phyloP scores from a whole-genome alignment of 1,284 basidiomycete genomes.

The Ustilago nuda region DNA sequence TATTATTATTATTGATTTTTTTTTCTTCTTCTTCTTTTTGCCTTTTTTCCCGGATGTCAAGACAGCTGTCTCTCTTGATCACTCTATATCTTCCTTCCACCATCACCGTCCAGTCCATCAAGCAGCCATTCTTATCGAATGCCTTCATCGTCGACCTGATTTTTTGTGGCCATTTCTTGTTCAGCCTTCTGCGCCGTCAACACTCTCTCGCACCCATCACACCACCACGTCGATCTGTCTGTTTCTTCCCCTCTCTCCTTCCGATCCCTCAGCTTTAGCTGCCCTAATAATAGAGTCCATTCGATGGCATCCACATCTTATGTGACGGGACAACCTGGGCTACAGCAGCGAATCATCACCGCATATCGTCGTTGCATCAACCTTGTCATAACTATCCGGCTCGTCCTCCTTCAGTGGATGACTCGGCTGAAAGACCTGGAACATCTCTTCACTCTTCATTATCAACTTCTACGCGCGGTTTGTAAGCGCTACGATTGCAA shows the following conservation, averaged over 20 bases:
- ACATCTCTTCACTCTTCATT: conserved; percentile 11
- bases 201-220: not conserved
- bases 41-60: not conserved
- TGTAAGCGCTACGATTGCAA: not conserved
- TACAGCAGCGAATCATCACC: conserved; percentile 15
- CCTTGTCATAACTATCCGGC: conserved; percentile 46
- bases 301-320: conserved; percentile 16
- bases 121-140: not conserved
- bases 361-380: conserved; percentile 25
- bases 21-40: not conserved
- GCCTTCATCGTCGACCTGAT: not conserved
- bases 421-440: conserved; percentile 43
- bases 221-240: not conserved
- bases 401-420: conserved; percentile 25
- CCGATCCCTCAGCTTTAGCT: not conserved
- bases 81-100: not conserved
- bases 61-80: not conserved
- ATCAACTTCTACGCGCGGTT: not conserved
- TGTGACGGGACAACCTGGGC: conserved; percentile 29
- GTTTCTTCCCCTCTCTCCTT: not conserved
- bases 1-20: not conserved
- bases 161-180: not conserved
- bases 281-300: conserved; percentile 24
- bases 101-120: not conserved
- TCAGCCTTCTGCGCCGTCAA: not conserved